Base-by-base conservation (phyloP, 345 rosid genomes). In the Theobroma cacao region DNA sequence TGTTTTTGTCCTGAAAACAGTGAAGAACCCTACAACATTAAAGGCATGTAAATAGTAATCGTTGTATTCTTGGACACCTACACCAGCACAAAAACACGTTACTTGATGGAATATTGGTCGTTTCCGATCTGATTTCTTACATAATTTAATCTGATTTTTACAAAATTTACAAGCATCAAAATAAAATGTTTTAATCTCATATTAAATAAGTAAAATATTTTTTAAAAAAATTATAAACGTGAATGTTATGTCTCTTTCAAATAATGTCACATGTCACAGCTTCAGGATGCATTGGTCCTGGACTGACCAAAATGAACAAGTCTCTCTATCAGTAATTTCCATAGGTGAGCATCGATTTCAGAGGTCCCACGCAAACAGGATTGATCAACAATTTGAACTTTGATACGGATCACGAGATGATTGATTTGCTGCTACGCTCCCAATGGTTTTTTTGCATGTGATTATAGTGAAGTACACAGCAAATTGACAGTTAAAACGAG, bases 401-500 rank as follows among this genome's bases (percentile, higher is more conserved):
- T n/a, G 60, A 55, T 66, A n/a, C 71, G 71, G 24, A 43, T 24
- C 78, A 73, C 83, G 76, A 48, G 74, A 80, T 75, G 77, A 33
- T 59, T 34, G 26, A 53, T 14, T 65, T 33, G 31, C 31, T 15
- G 62, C n/a, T 72, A 53, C 70, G 80, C 82, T 62, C 72, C 64
- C 12, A 7, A 20, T 48, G 53, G 53, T 13, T 45, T 20, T 7
- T 55, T 59, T 59, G 72, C 72, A 67, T 24, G 53, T 67, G 34
- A 28, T 67, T 67, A 24, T 8, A n/a, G 20, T 66, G 11, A 66
- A 22, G 12, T 11, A 13, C 30, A 3, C 47, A 20, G 70, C 70
- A 65, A 65, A 18, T 63, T 34, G 41, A 62, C 67, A 38, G 18
- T 12, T 3, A n/a, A 67, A 12, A n/a, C n/a, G n/a, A n/a, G n/a